phyloP scores from a whole-genome alignment of 345 rosid genomes.

The thale cress (Arabidopsis thaliana) region DNA sequence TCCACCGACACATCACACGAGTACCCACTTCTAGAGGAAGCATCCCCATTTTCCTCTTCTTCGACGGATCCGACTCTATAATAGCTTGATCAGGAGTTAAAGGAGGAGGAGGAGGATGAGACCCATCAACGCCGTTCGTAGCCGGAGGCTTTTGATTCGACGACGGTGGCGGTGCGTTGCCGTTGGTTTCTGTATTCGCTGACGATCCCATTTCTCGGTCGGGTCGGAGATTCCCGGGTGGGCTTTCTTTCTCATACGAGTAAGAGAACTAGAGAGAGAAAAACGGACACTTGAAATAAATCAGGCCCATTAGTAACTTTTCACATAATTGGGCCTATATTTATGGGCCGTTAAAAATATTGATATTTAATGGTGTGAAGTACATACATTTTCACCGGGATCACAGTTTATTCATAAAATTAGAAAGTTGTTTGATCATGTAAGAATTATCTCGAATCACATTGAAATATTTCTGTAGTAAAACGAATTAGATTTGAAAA shows the following conservation, averaged over 20 bases:
- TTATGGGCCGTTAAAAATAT: not conserved
- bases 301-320: conserved; percentile 28
- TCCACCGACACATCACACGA: conserved; percentile 93
- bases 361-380: not conserved
- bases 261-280: not conserved
- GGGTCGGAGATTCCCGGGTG: conserved; percentile 6
- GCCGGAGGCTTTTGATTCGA: conserved; percentile 47
- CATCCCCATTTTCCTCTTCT: conserved; percentile 61
- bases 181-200: conserved; percentile 62
- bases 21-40: conserved; percentile 90
- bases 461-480: not conserved
- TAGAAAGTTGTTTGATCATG: not conserved
- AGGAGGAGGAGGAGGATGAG: conserved; percentile 16
- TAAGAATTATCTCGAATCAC: not conserved
- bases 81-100: conserved; percentile 29
- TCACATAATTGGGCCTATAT: not conserved
- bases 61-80: conserved; percentile 56
- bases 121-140: conserved; percentile 32
- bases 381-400: not conserved
- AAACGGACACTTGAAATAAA: not conserved
- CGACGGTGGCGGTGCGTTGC: conserved; percentile 46
- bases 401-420: not conserved
- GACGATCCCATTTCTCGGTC: conserved; percentile 65
- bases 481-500: not conserved
- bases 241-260: conserved; percentile 8